phyloP scores from a whole-genome alignment of 805 yeast species.

The Teunomyces cretensis region DNA sequence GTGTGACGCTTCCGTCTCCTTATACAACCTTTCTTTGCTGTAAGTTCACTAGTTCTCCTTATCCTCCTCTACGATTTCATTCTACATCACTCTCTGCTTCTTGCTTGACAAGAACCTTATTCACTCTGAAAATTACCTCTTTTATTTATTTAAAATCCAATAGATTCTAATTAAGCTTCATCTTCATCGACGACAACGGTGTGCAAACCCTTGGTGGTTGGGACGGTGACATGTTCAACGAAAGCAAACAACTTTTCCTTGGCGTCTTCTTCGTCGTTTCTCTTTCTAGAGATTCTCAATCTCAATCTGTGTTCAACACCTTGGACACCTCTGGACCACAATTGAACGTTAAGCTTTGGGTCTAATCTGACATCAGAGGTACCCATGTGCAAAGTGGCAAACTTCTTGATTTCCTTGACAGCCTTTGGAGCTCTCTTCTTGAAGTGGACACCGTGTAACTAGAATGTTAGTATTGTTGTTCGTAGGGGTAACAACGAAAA shows the following conservation, averaged over 20 bases:
- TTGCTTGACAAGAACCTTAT: background rate
- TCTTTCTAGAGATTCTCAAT: slow-evolving; percentile 98
- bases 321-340: slow-evolving; percentile 99
- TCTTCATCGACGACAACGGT: slow-evolving; percentile 94
- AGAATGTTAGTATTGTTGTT: slow-evolving; percentile 42
- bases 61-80: background rate
- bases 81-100: background rate
- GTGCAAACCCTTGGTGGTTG: slow-evolving; percentile 95
- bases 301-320: slow-evolving; percentile 98
- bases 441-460: slow-evolving; percentile 98
- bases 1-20: too few species aligned
- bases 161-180: slow-evolving; percentile 39
- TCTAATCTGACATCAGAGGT: slow-evolving; percentile 98
- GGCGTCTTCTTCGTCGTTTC: slow-evolving; percentile 99
- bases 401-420: slow-evolving; percentile 98
- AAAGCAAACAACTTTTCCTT: slow-evolving; percentile 95
- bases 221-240: slow-evolving; percentile 96
- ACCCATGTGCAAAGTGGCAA: slow-evolving; percentile 98
- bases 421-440: slow-evolving; percentile 99
- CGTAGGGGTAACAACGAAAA: background rate
- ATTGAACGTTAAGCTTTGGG: slow-evolving; percentile 96
- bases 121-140: slow-evolving; percentile 4
- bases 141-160: slow-evolving; percentile 5
- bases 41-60: too few species aligned
- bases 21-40: too few species aligned